Evolutionary conservation across 1,139 yeast species (phyloP).

Genomic region (Saccharomyces hybrid): DNA sequence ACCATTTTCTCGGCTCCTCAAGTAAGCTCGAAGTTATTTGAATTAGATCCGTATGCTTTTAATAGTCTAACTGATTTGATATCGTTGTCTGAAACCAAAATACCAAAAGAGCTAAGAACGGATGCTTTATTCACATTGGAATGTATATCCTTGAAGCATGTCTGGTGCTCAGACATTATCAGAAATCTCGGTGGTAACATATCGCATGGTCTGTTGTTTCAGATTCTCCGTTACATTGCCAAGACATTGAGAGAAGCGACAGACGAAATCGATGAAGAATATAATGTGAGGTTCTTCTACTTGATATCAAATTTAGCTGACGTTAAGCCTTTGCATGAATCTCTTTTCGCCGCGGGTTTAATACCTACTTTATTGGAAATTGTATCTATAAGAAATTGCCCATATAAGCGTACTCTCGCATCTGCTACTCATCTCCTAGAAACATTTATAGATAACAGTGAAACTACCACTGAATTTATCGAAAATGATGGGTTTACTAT

Average conservation of each 20-base stretch:
- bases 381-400: slow-evolving; percentile 42
- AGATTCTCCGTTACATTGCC: slow-evolving; percentile 55
- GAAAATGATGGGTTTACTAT: slow-evolving; percentile 57
- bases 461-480: slow-evolving; percentile 51
- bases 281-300: slow-evolving; percentile 47
- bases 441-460: slow-evolving; percentile 42
- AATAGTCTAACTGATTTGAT: slow-evolving; percentile 64
- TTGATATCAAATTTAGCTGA: slow-evolving; percentile 52
- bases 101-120: slow-evolving; percentile 45
- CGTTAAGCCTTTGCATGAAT: slow-evolving; percentile 42
- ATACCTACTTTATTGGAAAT: slow-evolving; percentile 59
- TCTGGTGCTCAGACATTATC: slow-evolving; percentile 71
- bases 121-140: slow-evolving; percentile 65
- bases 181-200: slow-evolving; percentile 86
- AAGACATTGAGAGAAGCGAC: slow-evolving; percentile 36
- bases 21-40: slow-evolving; percentile 59
- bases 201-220: slow-evolving; percentile 74
- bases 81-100: slow-evolving; percentile 43
- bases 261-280: slow-evolving; percentile 38
- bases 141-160: slow-evolving; percentile 58
- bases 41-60: slow-evolving; percentile 67
- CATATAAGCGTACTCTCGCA: slow-evolving; percentile 50
- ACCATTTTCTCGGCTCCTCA: slow-evolving; percentile 41
- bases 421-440: slow-evolving; percentile 60
- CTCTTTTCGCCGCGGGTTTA: slow-evolving; percentile 62